Evolutionary conservation across 2,329 filamentous ascomycete species (phyloP), one percentile per base, ranked within the genome.

Genomic region (Immersiporthe knoxdaviesiana): DNA sequence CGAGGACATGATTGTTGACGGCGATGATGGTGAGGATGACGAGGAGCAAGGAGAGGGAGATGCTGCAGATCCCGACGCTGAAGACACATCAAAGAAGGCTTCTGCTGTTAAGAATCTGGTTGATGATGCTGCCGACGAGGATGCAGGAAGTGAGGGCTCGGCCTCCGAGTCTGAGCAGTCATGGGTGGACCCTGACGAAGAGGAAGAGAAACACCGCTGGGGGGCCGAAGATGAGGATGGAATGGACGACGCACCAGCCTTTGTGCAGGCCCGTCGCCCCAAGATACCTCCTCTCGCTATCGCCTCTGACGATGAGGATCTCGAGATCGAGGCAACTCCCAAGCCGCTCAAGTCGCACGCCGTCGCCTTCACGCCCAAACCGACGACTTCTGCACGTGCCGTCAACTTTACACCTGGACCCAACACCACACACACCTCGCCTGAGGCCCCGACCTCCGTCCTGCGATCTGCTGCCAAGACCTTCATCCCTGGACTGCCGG

Each of bases 301-400:
- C 59, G 81, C 93, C 32, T 87, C 91, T 2, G 88, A 91, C 67
- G 91, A 92, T 44, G 89, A 91, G 18, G 89, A 92, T 35, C 85
- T 88, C 10, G 85, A 83, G 16, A 72, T 83, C 58, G 74, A 81
- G 71, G 80, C 82, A 18, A 89, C 87, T 1, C 87, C 86, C 0
- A 83, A 79, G 67, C 79, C 84, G 16, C n/a, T 18, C 27, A 87
- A 85, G 74, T 73, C 74, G 1, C 75, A 72, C 0, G 74, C 78
- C 1, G 75, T 79, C 54, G 80, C 79, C 32, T 86, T 67, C 44
- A 71, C 70, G 24, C 70, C 70, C 37, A 63, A 54, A 24, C 65
- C 70, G 21, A 62, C 52, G 4, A 35, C 35, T 21, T 84, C 0
- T 84, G 27, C 67, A 2, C 68, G 41, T 14, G n/a, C 67, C 18